Evolutionary conservation across 2,329 filamentous ascomycete genomes (phyloP), one percentile per base, ranked within the genome.

Genomic region (Fusarium floridanum): DNA sequence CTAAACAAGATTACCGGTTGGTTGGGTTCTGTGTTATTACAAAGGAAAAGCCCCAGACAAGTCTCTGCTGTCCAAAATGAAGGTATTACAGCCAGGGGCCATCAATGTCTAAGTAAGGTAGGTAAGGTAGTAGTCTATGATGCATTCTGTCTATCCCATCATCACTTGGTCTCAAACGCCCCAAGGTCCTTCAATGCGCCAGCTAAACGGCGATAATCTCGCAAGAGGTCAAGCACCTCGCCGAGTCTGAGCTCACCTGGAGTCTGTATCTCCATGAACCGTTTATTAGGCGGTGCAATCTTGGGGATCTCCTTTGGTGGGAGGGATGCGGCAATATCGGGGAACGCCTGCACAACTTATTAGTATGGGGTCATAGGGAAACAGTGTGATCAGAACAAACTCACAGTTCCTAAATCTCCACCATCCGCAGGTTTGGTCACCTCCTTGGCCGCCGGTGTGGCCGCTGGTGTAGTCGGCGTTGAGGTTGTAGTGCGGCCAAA

Each of bases 161-260:
- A 83, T 34, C 32, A 83, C 66, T 82, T 82, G 20, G 85, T 84
- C 70, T 88, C 87, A 78, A 93, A 91, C 11, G 90, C 91, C 22
- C 87, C 90, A 79, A 90, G 83, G 59, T 91, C 89, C 76, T 90
- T 90, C 67, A 95, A 81, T 10, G 89, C 89, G 32, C 86, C 86
- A 0, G 93, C 93, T 56, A 96, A 83, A 63, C 94, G 86, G 77
- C 93, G 90, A 78, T 96, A 96, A 81, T 96, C 94, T 65, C 90
- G 87, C 24, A 96, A 83, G 59, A 96, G 84, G 66, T 93, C 90
- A 27, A 92, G 83, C 20, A 96, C 91, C 77, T 96, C 94, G n/a
- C 91, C 89, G 29, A 96, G 85, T 65, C 88, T 91, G 32, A 96
- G 85, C 56, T 96, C 93, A 0, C 88, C 88, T 0, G 92, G 91